A percentile compares a stretch with the other conserved stretches of the same genome.
phyloP scores from a whole-genome alignment of 192 early-diverging fungal species.

The Coemansia umbellata region DNA sequence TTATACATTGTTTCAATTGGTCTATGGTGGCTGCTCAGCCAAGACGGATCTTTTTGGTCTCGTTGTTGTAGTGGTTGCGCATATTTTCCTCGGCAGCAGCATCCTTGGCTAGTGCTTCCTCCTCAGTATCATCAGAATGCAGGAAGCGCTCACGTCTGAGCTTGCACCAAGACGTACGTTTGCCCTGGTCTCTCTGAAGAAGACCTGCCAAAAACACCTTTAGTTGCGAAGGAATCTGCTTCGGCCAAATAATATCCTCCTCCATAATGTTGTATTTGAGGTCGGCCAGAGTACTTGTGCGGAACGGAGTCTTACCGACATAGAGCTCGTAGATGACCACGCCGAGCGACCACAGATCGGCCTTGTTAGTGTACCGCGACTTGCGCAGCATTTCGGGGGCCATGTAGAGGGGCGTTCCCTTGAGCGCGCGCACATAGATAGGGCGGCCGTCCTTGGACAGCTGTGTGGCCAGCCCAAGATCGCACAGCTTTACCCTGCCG shows the following conservation, averaged over 20 bases:
- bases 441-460: conserved; percentile 39
- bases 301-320: conserved; percentile 49
- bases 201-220: conserved; percentile 35
- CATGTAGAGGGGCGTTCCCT: conserved; percentile 50
- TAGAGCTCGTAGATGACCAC: conserved; percentile 53
- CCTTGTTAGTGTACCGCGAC: conserved; percentile 49
- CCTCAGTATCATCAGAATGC: conserved; percentile 27
- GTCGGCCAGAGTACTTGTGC: conserved; percentile 38
- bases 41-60: conserved; percentile 1
- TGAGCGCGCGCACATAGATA: conserved; percentile 39
- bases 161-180: conserved; percentile 25
- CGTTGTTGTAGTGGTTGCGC: background rate
- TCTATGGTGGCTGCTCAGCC: too few species aligned
- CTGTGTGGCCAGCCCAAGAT: conserved; percentile 52
- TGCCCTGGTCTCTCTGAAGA: conserved; percentile 33
- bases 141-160: conserved; percentile 33
- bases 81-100: background rate
- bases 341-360: conserved; percentile 51
- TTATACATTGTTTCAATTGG: background rate
- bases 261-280: conserved; percentile 48
- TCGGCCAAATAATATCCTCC: conserved; percentile 51
- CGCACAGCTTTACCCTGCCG: conserved; percentile 53
- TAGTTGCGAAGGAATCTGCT: conserved; percentile 41
- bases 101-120: conserved; percentile 12
- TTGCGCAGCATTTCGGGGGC: conserved; percentile 45